A percentile compares a stretch with the other conserved stretches of the same genome.
Conservation (phyloP, 305 asterid genomes). For the Solanum aculeatissimum region DNA sequence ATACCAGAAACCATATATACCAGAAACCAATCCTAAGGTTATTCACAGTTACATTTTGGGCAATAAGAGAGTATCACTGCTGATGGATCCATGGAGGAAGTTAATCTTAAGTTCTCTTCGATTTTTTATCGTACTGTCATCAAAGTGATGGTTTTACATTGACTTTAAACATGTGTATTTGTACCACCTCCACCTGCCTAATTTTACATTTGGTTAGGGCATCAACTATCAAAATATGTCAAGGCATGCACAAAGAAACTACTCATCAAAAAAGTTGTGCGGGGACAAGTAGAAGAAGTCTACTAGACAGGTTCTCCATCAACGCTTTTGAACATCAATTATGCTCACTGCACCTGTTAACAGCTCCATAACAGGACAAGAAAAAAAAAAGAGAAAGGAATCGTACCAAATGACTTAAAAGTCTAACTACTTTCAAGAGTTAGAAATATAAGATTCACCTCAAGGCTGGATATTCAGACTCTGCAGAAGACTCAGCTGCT, state of each 20-base stretch:
- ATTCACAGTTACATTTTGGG: neutral
- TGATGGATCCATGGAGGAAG: neutral
- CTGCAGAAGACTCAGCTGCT: conserved; percentile 80
- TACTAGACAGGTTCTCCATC: neutral
- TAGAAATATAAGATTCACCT: conserved; percentile 32
- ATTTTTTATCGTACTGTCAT: neutral
- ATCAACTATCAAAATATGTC: neutral
- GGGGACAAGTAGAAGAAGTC: neutral
- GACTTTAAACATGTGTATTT: neutral
- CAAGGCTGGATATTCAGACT: conserved; percentile 87
- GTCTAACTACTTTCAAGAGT: neutral
- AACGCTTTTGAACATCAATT: neutral
- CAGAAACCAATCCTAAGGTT: neutral
- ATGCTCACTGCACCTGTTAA: neutral
- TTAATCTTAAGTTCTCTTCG: neutral
- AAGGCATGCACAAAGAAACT: neutral
- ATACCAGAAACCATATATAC: neutral
- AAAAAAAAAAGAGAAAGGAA: neutral
- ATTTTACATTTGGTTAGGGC: neutral
- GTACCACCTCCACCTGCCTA: neutral
- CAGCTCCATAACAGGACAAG: neutral
- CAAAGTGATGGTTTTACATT: neutral
- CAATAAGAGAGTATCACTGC: neutral
- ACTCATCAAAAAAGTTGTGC: neutral
- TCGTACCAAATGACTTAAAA: neutral